These are phyloP conservation scores for Theileria equi DNA, from an alignment of 169 alveolate species.

Conservation along the genomic window DNA sequence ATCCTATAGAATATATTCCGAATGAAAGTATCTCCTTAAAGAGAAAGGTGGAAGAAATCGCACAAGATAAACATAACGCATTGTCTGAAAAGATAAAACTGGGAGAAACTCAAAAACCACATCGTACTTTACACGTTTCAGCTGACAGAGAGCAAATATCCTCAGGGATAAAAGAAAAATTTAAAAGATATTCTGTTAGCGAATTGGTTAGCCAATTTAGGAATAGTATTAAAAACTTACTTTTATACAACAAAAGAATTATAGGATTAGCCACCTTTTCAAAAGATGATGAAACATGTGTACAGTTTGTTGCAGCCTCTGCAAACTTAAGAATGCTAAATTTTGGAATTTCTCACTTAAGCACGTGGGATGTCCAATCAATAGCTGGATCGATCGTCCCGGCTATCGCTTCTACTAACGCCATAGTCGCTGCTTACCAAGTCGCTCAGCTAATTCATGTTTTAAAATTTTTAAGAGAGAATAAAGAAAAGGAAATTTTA, in stretches of 20 bases:
- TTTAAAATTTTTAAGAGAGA: conserved; percentile 6
- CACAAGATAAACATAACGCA: too few relatives aligned
- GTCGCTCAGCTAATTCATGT: conserved; percentile 81
- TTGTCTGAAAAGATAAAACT: not conserved
- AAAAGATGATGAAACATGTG: conserved; percentile 88
- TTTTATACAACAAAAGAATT: conserved; percentile 8
- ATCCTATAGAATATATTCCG: not conserved
- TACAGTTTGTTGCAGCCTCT: conserved; percentile 88
- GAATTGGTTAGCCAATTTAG: conserved; percentile 37
- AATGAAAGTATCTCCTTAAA: not conserved
- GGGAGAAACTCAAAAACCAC: not conserved
- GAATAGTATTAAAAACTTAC: not conserved
- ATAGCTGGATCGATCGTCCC: conserved; percentile 97
- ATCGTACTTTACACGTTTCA: not conserved
- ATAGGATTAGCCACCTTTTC: conserved; percentile 80
- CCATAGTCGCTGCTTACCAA: conserved; percentile 90
- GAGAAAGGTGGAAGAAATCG: not conserved
- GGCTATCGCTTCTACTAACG: conserved; percentile 95
- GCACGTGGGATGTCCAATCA: conserved; percentile 83
- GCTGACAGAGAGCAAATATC: not conserved
- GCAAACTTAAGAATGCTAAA: conserved; percentile 89
- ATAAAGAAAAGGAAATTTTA: not conserved
- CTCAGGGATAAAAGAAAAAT: conserved; percentile 1
- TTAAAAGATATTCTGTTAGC: conserved; percentile 1
- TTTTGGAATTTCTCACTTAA: conserved; percentile 78